phyloP scores from a whole-genome alignment of 345 rosid genomes.

The Populus simonii region DNA sequence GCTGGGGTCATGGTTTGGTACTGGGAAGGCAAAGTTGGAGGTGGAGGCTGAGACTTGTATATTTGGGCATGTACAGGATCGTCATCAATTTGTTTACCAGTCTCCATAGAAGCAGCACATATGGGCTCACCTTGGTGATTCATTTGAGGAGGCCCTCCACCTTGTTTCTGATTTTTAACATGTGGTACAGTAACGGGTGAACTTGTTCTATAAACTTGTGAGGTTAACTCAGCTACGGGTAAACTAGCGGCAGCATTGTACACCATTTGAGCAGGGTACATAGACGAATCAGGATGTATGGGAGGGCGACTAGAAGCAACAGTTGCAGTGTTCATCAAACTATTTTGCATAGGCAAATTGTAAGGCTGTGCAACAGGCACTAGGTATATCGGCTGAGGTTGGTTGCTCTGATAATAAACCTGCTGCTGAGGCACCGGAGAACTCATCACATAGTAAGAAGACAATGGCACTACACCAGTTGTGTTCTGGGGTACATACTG shows the following conservation, averaged over 20 bases:
- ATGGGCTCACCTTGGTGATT: conserved; percentile 36
- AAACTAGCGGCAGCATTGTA: conserved; percentile 26
- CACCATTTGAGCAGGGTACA: conserved; percentile 26
- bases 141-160: conserved; percentile 29
- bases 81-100: conserved; percentile 42
- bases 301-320: conserved; percentile 26
- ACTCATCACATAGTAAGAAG: conserved; percentile 39
- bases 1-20: conserved; percentile 45
- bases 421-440: conserved; percentile 35
- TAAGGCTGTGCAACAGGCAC: conserved; percentile 43
- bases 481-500: conserved; percentile 40
- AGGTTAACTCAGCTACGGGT: conserved; percentile 34
- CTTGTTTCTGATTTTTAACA: conserved; percentile 25
- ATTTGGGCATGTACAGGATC: conserved; percentile 57
- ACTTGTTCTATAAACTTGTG: conserved; percentile 35
- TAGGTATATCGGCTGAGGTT: conserved; percentile 43
- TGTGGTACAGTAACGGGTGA: conserved; percentile 12
- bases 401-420: conserved; percentile 44
- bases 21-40: conserved; percentile 49
- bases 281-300: conserved; percentile 25
- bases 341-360: conserved; percentile 30
- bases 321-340: conserved; percentile 21
- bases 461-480: conserved; percentile 28
- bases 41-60: conserved; percentile 85
- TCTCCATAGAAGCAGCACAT: conserved; percentile 36